Evolutionary conservation across 164 flowering plant species (phyloP).

Genomic region (Tinospora cordifolia): DNA sequence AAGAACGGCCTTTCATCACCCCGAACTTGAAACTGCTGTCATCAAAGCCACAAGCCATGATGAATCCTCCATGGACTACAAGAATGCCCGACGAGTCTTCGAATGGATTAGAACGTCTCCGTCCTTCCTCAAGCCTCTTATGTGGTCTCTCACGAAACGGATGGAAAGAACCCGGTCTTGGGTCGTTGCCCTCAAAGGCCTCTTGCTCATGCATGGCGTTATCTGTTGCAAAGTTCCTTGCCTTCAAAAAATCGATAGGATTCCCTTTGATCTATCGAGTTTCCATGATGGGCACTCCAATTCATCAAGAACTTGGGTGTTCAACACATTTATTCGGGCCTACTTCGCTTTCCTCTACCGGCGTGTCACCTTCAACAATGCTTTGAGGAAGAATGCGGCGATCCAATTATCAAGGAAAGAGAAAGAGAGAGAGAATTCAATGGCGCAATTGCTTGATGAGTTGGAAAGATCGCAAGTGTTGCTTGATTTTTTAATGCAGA

Average conservation of each 20-base stretch:
- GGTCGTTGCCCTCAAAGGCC: constrained; percentile 77
- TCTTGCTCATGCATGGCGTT: constrained; percentile 73
- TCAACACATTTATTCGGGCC: constrained; percentile 42
- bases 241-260: constrained; percentile 35
- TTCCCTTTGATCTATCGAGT: constrained; percentile 72
- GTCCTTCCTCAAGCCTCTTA: constrained; percentile 33
- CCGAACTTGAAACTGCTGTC: constrained; percentile 56
- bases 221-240: constrained; percentile 40
- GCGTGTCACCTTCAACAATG: constrained; percentile 22
- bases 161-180: constrained; percentile 52
- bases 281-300: constrained; percentile 41
- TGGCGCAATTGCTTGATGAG: constrained; percentile 25
- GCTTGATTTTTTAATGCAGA: constrained; percentile 54
- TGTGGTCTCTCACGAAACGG: constrained; percentile 40
- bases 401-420: not conserved
- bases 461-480: constrained; percentile 42
- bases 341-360: constrained; percentile 63
- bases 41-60: constrained; percentile 85
- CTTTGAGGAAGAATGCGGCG: not conserved
- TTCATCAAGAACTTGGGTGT: constrained; percentile 25
- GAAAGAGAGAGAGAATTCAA: not conserved
- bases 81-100: constrained; percentile 50
- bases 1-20: constrained; percentile 26
- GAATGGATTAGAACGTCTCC: constrained; percentile 52
- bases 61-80: constrained; percentile 44